A percentile compares a stretch with the other conserved stretches of the same genome.
Evolutionary conservation across 1,139 yeast genomes (phyloP).

Genomic region (Yamadazyma kanchanaburiensis): DNA sequence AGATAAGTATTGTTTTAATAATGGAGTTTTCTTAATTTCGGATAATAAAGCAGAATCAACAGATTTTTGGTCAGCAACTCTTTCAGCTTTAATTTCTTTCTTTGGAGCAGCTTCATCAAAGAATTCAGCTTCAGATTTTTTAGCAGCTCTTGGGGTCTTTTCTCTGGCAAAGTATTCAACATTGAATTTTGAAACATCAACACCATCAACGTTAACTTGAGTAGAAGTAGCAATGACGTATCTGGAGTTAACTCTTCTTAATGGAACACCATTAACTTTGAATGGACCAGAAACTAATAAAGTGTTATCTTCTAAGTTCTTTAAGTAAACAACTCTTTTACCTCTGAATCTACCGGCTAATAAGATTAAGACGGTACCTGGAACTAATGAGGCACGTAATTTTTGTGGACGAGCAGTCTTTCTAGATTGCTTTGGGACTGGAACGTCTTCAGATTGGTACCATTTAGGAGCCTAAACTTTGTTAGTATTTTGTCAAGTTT

Average conservation of each 20-base stretch:
- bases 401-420: slow-evolving; percentile 93
- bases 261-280: slow-evolving; percentile 99
- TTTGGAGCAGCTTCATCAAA: slow-evolving; percentile 85
- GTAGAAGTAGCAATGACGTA: slow-evolving; percentile 99
- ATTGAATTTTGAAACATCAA: slow-evolving; percentile 89
- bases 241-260: slow-evolving; percentile 98
- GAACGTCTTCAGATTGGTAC: slow-evolving; percentile 94
- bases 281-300: slow-evolving; percentile 98
- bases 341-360: slow-evolving; percentile 99
- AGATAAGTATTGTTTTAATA: slow-evolving; percentile 96
- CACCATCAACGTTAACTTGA: slow-evolving; percentile 73
- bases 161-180: slow-evolving; percentile 98
- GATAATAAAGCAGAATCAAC: slow-evolving; percentile 93
- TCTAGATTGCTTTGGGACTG: slow-evolving; percentile 84
- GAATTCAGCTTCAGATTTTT: slow-evolving; percentile 92
- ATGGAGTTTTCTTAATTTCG: slow-evolving; percentile 96
- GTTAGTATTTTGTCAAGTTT: too few species aligned
- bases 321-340: slow-evolving; percentile 98
- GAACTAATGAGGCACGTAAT: slow-evolving; percentile 94
- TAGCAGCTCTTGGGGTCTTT: slow-evolving; percentile 62
- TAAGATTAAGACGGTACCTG: slow-evolving; percentile 97
- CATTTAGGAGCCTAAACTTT: slow-evolving; percentile 79
- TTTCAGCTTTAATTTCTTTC: slow-evolving; percentile 89
- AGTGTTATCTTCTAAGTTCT: slow-evolving; percentile 98
- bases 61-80: slow-evolving; percentile 96